Base-by-base conservation (phyloP, 208 protist genomes). In the Tritrichomonas musculus region DNA sequence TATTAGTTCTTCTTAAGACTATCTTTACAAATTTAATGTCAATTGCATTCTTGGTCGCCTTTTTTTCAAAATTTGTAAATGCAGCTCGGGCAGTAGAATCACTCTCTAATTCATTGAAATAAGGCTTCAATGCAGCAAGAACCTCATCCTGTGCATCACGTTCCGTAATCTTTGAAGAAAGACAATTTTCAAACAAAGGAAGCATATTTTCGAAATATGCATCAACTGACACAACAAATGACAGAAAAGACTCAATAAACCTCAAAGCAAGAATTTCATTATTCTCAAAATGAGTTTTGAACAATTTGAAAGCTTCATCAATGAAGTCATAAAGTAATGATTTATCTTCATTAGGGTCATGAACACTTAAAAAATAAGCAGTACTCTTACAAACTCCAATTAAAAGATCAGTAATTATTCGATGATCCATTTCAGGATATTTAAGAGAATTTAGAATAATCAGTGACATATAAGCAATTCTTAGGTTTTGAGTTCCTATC, bases 121-220 rank as follows among this genome's bases (percentile, higher is more conserved):
- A 47, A 57, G 77, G 77, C 9, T 47, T 25, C 0, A 88, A n/a
- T 55, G 47, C 77, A 60, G 9, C 27, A 4, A 88, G 22, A 3
- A 60, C 11, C 5, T 60, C 17, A 5, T 60, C 17, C 17, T 60
- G 11, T 5, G 53, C 53, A 60, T 22, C 17, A 22, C 11, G 5
- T 60, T 60, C 17, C 11, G 53, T 60, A 60, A 60, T 49, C 9
- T 5, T 0, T 5, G 44, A 53, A 22, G 33, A 20, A 1, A 88
- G 5, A 57, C 77, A 88, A 1, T 88, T 30, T 47, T 44, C 14
- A 30, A 41, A 88, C 1, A 88, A 39, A 39, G 77, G 77, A 88
- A 88, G 77, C 41, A 88, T 88, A 39, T 44, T 33, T 20, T 57
- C 47, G 47, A 88, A 88, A 50, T 88, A 88, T 13, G 77, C 77